These are phyloP conservation scores for Aquilaria agallochum DNA, from an alignment of 441 rosid genomes.

Conservation along the genomic window DNA sequence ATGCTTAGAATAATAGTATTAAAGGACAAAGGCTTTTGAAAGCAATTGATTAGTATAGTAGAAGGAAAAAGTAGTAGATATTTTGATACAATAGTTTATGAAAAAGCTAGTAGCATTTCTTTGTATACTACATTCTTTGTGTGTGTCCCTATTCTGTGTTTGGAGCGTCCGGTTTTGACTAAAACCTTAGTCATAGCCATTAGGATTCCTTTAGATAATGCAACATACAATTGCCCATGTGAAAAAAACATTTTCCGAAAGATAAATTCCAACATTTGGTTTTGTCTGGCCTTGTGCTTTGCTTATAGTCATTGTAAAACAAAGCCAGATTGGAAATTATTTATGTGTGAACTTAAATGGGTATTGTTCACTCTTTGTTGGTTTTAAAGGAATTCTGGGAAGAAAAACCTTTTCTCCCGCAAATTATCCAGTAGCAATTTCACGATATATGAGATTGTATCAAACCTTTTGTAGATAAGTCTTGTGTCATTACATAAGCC, in stretches of 20 bases:
- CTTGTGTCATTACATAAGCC: slow-evolving; percentile 3
- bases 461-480: not conserved
- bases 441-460: not conserved
- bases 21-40: too few species aligned
- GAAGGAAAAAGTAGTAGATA: too few species aligned
- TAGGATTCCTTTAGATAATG: not conserved
- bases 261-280: not conserved
- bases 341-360: not conserved
- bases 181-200: not conserved
- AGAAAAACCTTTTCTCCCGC: not conserved
- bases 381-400: not conserved
- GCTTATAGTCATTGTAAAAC: too few species aligned
- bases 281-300: not conserved
- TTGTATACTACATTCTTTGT: too few species aligned
- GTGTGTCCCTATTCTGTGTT: not conserved
- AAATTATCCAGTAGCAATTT: not conserved
- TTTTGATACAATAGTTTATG: too few species aligned
- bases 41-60: too few species aligned
- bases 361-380: not conserved
- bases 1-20: too few species aligned
- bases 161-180: not conserved
- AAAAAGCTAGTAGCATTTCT: too few species aligned
- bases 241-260: not conserved
- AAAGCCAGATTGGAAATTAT: slow-evolving; percentile 1
- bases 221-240: not conserved